Evolutionary conservation across 768 basidiomycete genomes (phyloP).

Genomic region (Rhodotorula graminis): DNA sequence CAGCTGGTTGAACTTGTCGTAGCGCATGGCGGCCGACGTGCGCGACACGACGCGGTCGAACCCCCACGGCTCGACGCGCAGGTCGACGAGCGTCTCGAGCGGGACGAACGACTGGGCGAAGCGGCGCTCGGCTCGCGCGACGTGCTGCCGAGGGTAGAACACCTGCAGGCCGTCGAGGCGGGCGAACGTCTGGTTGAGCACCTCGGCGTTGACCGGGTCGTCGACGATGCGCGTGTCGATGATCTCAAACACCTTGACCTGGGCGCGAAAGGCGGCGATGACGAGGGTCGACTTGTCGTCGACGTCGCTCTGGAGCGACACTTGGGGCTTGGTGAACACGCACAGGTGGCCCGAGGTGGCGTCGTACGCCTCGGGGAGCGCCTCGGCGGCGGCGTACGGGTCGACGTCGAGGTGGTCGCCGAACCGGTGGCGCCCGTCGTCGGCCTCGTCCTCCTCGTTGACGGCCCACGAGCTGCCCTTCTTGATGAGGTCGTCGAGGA

Average conservation of each 20-base stretch:
- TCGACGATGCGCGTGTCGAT: conserved; percentile 71
- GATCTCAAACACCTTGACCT: conserved; percentile 70
- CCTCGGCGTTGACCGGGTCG: conserved; percentile 76
- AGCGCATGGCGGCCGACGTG: conserved; percentile 75
- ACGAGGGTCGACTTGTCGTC: conserved; percentile 59
- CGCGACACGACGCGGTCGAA: conserved; percentile 89
- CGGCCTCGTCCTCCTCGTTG: conserved; percentile 12
- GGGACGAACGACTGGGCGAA: conserved; percentile 57
- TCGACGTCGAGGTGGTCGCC: conserved; percentile 37
- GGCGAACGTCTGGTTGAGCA: conserved; percentile 82
- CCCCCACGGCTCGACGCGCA: conserved; percentile 68
- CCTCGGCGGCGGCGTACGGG: conserved; percentile 31
- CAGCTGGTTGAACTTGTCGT: conserved; percentile 91
- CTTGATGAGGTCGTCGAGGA: conserved; percentile 33
- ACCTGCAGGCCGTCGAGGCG: conserved; percentile 75
- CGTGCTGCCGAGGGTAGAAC: conserved; percentile 61
- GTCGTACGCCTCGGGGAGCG: conserved; percentile 44
- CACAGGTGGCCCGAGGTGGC: conserved; percentile 67
- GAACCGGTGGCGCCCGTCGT: not conserved
- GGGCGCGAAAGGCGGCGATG: conserved; percentile 71
- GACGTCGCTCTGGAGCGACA: conserved; percentile 66
- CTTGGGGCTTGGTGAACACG: conserved; percentile 83
- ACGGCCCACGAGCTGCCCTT: conserved; percentile 3
- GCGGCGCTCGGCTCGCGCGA: not conserved
- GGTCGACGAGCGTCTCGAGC: conserved; percentile 70